phyloP scores from a whole-genome alignment of 139 green algal genomes.

The Closterium sp. region DNA sequence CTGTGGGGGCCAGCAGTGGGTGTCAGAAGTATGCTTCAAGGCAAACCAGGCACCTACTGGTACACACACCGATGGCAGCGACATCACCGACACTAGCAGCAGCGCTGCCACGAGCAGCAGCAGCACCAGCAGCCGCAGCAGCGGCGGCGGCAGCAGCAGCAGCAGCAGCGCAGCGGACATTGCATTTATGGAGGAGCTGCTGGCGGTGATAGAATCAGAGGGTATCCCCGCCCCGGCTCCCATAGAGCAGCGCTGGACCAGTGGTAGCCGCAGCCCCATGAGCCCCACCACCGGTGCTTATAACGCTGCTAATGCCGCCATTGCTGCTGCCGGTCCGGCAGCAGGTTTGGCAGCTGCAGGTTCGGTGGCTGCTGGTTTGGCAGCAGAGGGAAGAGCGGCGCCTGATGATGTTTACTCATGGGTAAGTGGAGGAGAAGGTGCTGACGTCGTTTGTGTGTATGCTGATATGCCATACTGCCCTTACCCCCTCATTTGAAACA shows the following conservation, averaged over 20 bases:
- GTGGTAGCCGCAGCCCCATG: conserved; percentile 64
- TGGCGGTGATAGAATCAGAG: conserved; percentile 68
- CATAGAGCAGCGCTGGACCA: conserved; percentile 96
- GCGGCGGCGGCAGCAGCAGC: neutral
- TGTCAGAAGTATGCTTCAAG: conserved; percentile 76
- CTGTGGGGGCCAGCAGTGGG: conserved; percentile 97
- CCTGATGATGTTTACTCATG: neutral
- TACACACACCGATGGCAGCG: neutral
- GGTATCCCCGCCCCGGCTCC: conserved; percentile 78
- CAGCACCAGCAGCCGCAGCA: neutral
- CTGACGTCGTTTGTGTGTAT: too few relatives aligned
- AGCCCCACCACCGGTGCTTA: conserved; percentile 62
- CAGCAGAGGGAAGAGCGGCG: neutral
- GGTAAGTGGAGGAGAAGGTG: too few relatives aligned
- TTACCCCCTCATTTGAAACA: too few relatives aligned
- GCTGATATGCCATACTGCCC: too few relatives aligned
- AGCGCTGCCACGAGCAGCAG: neutral
- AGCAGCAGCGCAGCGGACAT: conserved; percentile 59
- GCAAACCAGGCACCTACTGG: neutral
- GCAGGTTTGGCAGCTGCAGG: neutral
- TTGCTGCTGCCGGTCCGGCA: neutral
- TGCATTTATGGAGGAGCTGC: conserved; percentile 74
- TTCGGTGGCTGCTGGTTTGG: neutral
- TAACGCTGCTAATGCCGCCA: neutral
- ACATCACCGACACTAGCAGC: neutral